These are phyloP conservation scores for Lipomyces starkeyi DNA, from an alignment of 805 yeast genomes.

Conservation along the genomic window DNA sequence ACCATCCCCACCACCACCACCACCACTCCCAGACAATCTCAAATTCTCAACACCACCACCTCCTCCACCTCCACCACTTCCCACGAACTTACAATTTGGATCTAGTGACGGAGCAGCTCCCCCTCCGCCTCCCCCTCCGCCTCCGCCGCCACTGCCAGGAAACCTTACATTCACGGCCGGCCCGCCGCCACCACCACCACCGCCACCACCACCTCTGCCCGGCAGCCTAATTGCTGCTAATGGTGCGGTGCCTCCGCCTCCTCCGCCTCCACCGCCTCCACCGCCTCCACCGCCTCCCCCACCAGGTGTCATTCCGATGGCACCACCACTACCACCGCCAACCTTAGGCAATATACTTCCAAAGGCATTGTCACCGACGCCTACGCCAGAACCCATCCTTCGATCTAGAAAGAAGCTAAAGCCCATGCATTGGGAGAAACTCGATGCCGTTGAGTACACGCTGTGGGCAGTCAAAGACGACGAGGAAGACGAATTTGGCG, in stretches of 20 bases:
- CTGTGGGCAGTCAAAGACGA: slow-evolving; percentile 67
- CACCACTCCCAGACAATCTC: slow-evolving; percentile 19
- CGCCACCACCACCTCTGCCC: slow-evolving; percentile 47
- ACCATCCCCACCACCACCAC: slow-evolving; percentile 13
- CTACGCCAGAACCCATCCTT: slow-evolving; percentile 51
- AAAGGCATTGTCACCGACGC: slow-evolving; percentile 40
- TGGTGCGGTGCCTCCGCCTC: slow-evolving; percentile 33
- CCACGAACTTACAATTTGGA: neutral
- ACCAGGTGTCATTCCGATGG: slow-evolving; percentile 45
- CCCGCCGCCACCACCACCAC: slow-evolving; percentile 43
- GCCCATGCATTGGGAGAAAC: slow-evolving; percentile 96
- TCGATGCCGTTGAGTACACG: slow-evolving; percentile 78
- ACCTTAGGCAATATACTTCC: slow-evolving; percentile 46
- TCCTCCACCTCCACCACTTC: slow-evolving; percentile 30
- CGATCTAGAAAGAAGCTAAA: slow-evolving; percentile 80
- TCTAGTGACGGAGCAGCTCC: slow-evolving; percentile 4
- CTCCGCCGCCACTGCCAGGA: slow-evolving; percentile 35
- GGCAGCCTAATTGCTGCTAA: slow-evolving; percentile 35
- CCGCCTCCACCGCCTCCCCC: slow-evolving; percentile 51
- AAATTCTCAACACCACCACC: slow-evolving; percentile 8
- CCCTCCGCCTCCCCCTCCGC: slow-evolving; percentile 15
- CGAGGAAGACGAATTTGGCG: slow-evolving; percentile 11
- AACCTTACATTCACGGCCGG: slow-evolving; percentile 14
- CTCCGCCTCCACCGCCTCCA: slow-evolving; percentile 45
- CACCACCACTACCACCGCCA: slow-evolving; percentile 50